Base-by-base conservation (phyloP, 176 grass and related monocot genomes). In the Hyparrhenia diplandra region DNA sequence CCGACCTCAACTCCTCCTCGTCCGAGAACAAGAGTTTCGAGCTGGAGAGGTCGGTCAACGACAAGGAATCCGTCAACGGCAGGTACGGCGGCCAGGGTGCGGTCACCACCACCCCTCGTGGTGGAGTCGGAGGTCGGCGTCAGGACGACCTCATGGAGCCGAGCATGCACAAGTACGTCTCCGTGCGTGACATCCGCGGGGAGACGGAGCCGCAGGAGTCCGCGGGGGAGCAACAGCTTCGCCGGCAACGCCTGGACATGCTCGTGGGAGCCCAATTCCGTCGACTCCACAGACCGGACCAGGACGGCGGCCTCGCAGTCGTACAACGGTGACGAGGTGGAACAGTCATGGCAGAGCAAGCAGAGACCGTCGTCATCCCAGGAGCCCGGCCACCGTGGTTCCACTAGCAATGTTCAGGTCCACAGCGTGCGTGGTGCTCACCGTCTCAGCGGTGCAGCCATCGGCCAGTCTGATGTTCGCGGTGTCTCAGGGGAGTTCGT, bases 211-310 rank as follows among this genome's bases (percentile, higher is more conserved):
- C 88, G 8, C 90, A 91, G 78, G 95, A 98, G 57, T 93, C 95
- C 0, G 92, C 95, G 0, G 95, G n/a, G 95, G 55, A 98, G 95
- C 89, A 98, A 98, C 78, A 95, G 88, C 84, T 87, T 98, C 46
- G 81, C 79, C 24, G 88, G 90, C 35, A 87, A 91, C 52, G 80
- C 85, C 20, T 94, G 87, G 89, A 83, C 90, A 34, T 87, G 82
- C 7, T 65, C 96, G 4, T 93, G 92, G 92, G 95, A 95, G 68
- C 90, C 88, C 32, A 91, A 74, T 16, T 98, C 95, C 2, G 84
- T 87, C 4, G 88, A 93, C 16, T 98, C 92, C 28, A 91, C 92
- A 1, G 88, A 89, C 52, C 86, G 83, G 76, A 80, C 87, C 62
- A 90, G 87, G 84, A 78, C 81, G 2, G n/a, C n/a, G n/a, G 79